Evolutionary conservation across 768 basidiomycete species (phyloP), one percentile per base, ranked within the genome.

Genomic region (Pulveroboletus ravenelii): DNA sequence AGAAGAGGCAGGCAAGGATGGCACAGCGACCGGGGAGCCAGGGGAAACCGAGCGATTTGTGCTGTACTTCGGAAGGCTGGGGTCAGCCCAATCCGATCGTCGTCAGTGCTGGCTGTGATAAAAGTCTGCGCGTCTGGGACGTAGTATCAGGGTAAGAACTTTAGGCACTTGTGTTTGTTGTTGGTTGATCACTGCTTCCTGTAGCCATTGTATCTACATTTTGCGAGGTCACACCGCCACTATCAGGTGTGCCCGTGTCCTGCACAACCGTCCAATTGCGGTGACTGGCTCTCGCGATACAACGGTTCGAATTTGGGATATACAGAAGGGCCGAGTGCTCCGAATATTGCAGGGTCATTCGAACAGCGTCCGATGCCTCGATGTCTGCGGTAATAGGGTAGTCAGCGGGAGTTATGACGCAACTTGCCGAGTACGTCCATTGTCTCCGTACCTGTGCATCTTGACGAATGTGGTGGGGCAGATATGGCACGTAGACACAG

Each of bases 361-460:
- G 25, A 74, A 80, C 37, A 91, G 88, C 58, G 94, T 98, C 13
- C 72, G 95, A 41, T 92, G 91, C 63, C 70, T 97, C 29, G 95
- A 97, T 66, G 84, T 93, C 10, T 85, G 81, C 57, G 95, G 92
- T 23, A 84, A 83, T 55, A 76, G 72, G 57, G 85, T 87, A 12
- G 93, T 93, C 34, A 93, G 89, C 58, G 95, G 93, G 31, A 93
- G 93, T 64, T 98, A 99, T 67, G 95, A 99, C 66, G 75, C 78
- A 40, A 93, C 85, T 15, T 89, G 86, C 59, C 78, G 93, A 55
- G 89, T 95, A 48, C 41, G 80, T 71, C 29, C 31, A 23, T 38
- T 17, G 3, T 38, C 27, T 15, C 10, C 18, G 27, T 50, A 25
- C 10, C 2, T 29, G 17, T 31, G 27, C 17, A 39, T 14, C 36